Conservation (phyloP, 208 protist genomes). For the Eutreptiella sp. region DNA sequence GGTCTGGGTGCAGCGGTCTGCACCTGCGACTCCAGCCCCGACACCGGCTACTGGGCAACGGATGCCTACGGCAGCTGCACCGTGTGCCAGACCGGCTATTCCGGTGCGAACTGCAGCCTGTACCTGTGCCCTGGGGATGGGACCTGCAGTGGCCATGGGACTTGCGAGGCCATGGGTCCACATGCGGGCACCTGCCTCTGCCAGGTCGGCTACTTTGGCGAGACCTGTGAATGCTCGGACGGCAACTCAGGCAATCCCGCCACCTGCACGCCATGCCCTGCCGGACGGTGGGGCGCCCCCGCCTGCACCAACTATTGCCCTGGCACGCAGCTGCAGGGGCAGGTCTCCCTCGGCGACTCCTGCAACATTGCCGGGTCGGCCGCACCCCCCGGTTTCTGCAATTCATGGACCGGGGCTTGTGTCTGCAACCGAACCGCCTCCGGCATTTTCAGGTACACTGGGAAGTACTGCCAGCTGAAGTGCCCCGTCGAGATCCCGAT, state of each 20-base stretch:
- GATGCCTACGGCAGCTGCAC: too few species aligned
- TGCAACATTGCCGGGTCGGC: too few species aligned
- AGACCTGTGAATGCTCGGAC: constrained; percentile 4
- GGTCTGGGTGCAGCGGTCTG: constrained; percentile 15
- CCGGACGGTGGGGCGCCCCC: neutral
- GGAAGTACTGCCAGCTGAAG: too few species aligned
- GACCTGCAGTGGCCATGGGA: constrained; percentile 22
- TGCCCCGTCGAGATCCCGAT: too few species aligned
- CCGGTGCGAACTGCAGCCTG: neutral
- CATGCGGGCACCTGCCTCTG: constrained; percentile 11
- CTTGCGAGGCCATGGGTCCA: neutral
- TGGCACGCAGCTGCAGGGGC: neutral
- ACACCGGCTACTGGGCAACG: neutral
- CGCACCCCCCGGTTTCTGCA: too few species aligned
- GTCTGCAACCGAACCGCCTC: too few species aligned
- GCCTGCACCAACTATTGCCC: constrained; percentile 17
- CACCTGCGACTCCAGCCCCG: constrained; percentile 12
- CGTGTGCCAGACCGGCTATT: constrained; percentile 13
- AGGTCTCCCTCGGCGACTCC: too few species aligned
- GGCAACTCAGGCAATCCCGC: constrained; percentile 1
- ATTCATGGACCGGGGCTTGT: too few species aligned
- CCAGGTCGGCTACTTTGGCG: neutral
- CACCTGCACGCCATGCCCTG: constrained; percentile 15
- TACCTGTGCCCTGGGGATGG: neutral
- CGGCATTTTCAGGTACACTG: too few species aligned